Base-by-base conservation (phyloP, 768 basidiomycete genomes). In the Trametes punicea region DNA sequence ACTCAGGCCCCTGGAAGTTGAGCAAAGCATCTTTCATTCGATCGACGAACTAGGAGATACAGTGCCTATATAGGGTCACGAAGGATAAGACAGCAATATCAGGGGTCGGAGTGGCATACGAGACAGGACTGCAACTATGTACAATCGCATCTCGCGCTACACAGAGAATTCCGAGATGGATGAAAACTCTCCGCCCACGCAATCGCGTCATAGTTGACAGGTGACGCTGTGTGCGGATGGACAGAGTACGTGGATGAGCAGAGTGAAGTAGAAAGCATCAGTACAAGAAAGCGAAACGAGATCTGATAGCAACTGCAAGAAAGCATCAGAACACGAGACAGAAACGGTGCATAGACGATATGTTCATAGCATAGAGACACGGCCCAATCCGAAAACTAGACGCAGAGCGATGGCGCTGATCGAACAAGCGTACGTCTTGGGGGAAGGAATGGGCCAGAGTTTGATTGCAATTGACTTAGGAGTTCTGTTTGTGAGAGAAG, bases 301-400 rank as follows among this genome's bases (percentile, higher is more conserved):
- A 48, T 26, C 31, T 41, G 36, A 42, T 34, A 55, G 58, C 55
- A 50, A n/a, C 39, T 46, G 54, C 55, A 42, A 60, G 59, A 60
- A 51, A 60, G 47, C 52, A 50, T 45, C 47, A 41, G 44, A 33
- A 47, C 20, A 25, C 34, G 41, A 46, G 53, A 47, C 31, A 45
- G 38, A 55, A 41, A 48, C 13, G 53, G 40, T 39, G 70, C 69
- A 73, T 73, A 64, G 54, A 55, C 41, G 52, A 59, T 66, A 55
- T 52, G 56, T 59, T 21, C 72, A 73, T 73, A 67, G 67, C 70
- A 74, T 72, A 64, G 51, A 51, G 51, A 48, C 33, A 46, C 20
- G 38, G 39, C 44, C 33, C 27, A 30, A 36, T 33, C 49, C 34
- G 33, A 15, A 21, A 29, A 30, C 18, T 31, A 47, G 45, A 2